These are phyloP conservation scores for Babjeviella inositovora DNA, from an alignment of 805 yeast species.

Conservation along the genomic window DNA sequence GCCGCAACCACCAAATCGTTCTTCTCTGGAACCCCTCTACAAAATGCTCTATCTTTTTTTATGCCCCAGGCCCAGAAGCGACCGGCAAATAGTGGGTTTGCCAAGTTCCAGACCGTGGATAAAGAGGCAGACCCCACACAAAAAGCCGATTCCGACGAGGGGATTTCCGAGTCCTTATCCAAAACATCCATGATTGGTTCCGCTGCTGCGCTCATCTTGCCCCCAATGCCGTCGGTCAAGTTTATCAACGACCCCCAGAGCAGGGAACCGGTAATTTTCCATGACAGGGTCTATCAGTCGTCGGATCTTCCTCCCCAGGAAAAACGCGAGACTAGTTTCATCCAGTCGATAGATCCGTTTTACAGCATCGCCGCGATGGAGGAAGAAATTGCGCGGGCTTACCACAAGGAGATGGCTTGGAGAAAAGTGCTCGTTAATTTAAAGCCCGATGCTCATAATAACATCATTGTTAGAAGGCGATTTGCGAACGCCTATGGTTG, in stretches of 20 bases:
- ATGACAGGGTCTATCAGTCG: conserved; percentile 63
- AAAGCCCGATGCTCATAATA: conserved; percentile 91
- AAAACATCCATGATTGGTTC: conserved; percentile 66
- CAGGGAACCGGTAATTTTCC: conserved; percentile 57
- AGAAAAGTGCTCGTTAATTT: conserved; percentile 76
- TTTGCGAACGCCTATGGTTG: conserved; percentile 93
- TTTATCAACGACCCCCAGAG: conserved; percentile 53
- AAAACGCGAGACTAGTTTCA: background rate
- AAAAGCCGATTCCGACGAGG: conserved; percentile 4
- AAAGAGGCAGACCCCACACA: conserved; percentile 9
- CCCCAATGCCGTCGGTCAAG: conserved; percentile 61
- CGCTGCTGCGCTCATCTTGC: conserved; percentile 60
- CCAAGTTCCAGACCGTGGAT: too few species aligned
- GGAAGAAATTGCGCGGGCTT: conserved; percentile 75
- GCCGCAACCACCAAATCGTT: too few species aligned
- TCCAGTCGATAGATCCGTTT: conserved; percentile 12
- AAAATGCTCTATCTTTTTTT: too few species aligned
- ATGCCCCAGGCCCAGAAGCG: too few species aligned
- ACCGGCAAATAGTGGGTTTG: too few species aligned
- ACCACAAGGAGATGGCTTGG: conserved; percentile 81
- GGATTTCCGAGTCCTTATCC: conserved; percentile 24
- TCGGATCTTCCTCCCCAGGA: conserved; percentile 38
- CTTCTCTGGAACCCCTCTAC: too few species aligned
- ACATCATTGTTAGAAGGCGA: conserved; percentile 73
- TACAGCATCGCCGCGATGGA: conserved; percentile 31